phyloP scores from a whole-genome alignment of 257 asterid genomes.

The Penstemon eatonii region DNA sequence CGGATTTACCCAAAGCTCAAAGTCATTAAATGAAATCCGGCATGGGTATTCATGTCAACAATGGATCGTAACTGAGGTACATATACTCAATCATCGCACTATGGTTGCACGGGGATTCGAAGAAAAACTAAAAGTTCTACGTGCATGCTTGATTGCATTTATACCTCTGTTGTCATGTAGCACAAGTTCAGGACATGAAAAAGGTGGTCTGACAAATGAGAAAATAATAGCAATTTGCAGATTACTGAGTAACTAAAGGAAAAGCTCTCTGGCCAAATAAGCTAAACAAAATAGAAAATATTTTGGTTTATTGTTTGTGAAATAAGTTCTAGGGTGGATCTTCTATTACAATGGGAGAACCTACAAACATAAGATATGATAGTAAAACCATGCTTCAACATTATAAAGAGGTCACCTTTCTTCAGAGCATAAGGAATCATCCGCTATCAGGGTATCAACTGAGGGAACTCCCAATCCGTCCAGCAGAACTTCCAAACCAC shows the following conservation, averaged over 20 bases:
- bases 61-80: slow-evolving; percentile 11
- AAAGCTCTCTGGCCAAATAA: slow-evolving; percentile 16
- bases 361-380: slow-evolving; percentile 12
- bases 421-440: slow-evolving; percentile 44
- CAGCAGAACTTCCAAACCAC: slow-evolving; percentile 94
- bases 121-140: background rate
- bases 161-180: slow-evolving; percentile 9
- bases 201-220: background rate
- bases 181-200: slow-evolving; percentile 20
- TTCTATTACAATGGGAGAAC: slow-evolving; percentile 14
- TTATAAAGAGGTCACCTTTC: slow-evolving; percentile 48
- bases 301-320: too few species aligned
- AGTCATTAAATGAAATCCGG: background rate
- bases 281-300: background rate
- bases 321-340: slow-evolving; percentile 3
- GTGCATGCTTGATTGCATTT: slow-evolving; percentile 4
- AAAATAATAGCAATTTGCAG: background rate
- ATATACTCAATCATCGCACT: slow-evolving; percentile 18
- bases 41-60: slow-evolving; percentile 2
- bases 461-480: slow-evolving; percentile 91
- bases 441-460: slow-evolving; percentile 48
- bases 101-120: slow-evolving; percentile 5
- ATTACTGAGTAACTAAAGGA: slow-evolving; percentile 17
- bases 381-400: slow-evolving; percentile 31
- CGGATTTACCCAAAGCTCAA: slow-evolving; percentile 5